Evolutionary conservation across 805 yeast species (phyloP).

Genomic region (Candida pseudoglaebosa): DNA sequence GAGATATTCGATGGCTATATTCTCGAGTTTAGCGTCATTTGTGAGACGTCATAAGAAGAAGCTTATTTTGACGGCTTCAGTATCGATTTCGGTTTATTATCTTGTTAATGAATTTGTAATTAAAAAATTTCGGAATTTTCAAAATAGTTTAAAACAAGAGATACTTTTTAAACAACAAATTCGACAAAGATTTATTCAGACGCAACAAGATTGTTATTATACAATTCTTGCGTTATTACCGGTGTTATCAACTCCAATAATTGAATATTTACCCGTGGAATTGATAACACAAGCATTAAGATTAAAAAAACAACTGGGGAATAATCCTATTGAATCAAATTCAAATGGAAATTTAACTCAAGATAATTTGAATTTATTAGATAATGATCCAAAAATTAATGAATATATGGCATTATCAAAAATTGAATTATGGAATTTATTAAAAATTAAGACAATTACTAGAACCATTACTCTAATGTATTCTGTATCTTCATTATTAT

Average conservation of each 20-base stretch:
- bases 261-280: constrained; percentile 65
- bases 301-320: constrained; percentile 37
- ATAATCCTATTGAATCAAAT: constrained; percentile 3
- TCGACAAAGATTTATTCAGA: constrained; percentile 80
- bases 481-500: constrained; percentile 61
- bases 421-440: constrained; percentile 72
- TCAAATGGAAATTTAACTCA: constrained; percentile 25
- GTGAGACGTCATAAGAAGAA: constrained; percentile 39
- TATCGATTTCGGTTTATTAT: constrained; percentile 32
- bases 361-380: constrained; percentile 36
- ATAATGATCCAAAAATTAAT: constrained; percentile 16
- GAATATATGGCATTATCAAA: constrained; percentile 29
- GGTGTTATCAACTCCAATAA: constrained; percentile 62
- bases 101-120: constrained; percentile 36
- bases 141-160: constrained; percentile 37
- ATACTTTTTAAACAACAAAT: constrained; percentile 47
- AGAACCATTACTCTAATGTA: constrained; percentile 70
- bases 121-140: constrained; percentile 36
- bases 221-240: constrained; percentile 83
- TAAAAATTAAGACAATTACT: constrained; percentile 70
- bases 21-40: constrained; percentile 36
- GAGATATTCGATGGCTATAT: constrained; percentile 30
- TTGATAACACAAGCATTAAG: constrained; percentile 66
- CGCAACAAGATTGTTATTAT: constrained; percentile 83
- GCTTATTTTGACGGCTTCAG: constrained; percentile 29